Base-by-base conservation (phyloP, 768 basidiomycete genomes). In the Kwoniella mangroviensis region DNA sequence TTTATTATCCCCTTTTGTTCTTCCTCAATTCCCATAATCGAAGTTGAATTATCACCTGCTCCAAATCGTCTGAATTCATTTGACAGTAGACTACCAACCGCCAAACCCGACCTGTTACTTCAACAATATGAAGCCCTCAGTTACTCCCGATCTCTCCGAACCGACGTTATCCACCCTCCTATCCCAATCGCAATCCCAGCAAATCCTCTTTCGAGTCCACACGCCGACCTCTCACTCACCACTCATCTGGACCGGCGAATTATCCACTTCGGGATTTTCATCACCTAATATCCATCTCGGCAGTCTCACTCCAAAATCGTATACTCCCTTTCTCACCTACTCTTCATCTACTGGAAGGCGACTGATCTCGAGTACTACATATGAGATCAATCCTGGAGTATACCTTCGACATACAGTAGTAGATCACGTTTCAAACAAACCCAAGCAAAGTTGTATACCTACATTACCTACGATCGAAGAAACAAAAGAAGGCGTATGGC, bases 321-420 rank as follows among this genome's bases (percentile, higher is more conserved):
- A 59, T 52, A 51, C 0, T 1, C 28, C 17, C 12, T 59, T 58
- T n/a, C n/a, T 59, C 21, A 17, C 54, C 21, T 53, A 41, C 49
- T 68, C 67, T 6, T 21, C n/a, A 19, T 42, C 17, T 58, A 40
- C 26, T 41, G 15, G n/a, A 41, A 13, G 12, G 2, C 28, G 0
- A 13, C 11, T 58, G 15, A 43, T 60, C 19, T 42, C 58, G 0
- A 43, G 17, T 1, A 60, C 2, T 17, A 28, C 34, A 41, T 43
- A 53, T 21, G 11, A 51, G 2, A 42, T 28, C 12, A 26, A 19
- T 13, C 45, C 56, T 19, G 56, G 52, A 21, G 52, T 54, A 43
- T 60, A 67, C 28, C 55, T 72, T 17, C 41, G 49, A 52, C 70
- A 72, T 41, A 72, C 65, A 4, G 57, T 72, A 3, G 43, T 72